Base-by-base conservation (phyloP, 768 basidiomycete species). In the Kwoniella sp. region DNA sequence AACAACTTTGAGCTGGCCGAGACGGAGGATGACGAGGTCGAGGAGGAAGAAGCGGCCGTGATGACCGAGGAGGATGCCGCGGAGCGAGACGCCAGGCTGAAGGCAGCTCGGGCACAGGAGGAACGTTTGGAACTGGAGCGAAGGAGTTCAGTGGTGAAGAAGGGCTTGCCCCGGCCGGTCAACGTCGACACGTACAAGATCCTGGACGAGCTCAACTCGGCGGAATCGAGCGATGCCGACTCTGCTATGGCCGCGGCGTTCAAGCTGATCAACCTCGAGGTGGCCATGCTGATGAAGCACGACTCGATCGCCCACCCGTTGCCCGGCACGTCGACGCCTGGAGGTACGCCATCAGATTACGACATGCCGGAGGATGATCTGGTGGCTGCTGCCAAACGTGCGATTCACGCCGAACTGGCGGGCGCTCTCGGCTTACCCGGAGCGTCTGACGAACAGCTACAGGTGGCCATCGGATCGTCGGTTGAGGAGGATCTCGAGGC, bases 1-100 rank as follows among this genome's bases (percentile, higher is more conserved):
- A 96, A 98, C 73, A 93, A 98, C 74, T 98, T 96, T 63, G 92
- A 98, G 75, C 77, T 99, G 39, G 80, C 92, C 36, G 84, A 93
- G 8, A 89, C 88, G 2, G 92, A 93, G 60, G 87, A 89, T 15
- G 87, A 89, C 14, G 87, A 82, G 10, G 80, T 78, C 9, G 76
- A 71, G 20, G 74, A 69, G 1, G 78, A 75, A 29, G 69, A 69
- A 32, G 69, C 65, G 4, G 60, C 56, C 52, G 68, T 60, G 17
- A 50, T 82, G 42, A 76, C 80, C 0, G 86, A 84, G 53, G 90
- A 96, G 73, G 95, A 99, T 73, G 91, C 91, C 0, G 86, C 91
- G 3, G 91, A 93, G 70, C 80, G 92, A 12, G 93, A 98, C 72
- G 87, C 85, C 2, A 80, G 81, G 50, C 64, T 87, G 38, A 81